Percentiles rank a stretch among this genome's conserved stretches.
Evolutionary conservation across 768 basidiomycete species (phyloP).

Genomic region (Mrakia blollopis): DNA sequence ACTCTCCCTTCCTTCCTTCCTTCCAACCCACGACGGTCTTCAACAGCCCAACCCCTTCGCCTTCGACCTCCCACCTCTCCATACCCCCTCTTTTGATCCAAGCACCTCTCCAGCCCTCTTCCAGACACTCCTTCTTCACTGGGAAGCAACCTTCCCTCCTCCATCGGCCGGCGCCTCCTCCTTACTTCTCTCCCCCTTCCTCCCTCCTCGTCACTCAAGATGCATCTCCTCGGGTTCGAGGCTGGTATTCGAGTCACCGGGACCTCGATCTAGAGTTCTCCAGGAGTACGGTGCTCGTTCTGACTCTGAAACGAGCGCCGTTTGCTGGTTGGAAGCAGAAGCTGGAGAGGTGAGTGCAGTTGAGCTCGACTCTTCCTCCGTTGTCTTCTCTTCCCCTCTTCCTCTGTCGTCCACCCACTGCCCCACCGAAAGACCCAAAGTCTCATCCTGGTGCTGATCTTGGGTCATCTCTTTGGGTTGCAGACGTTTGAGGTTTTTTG

Average conservation of each 20-base stretch:
- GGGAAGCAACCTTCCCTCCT: too few species aligned
- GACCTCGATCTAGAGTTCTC: background rate
- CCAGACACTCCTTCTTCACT: background rate
- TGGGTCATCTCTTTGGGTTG: background rate
- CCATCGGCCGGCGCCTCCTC: too few species aligned
- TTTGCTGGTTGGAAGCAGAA: conserved; percentile 1
- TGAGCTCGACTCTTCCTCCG: background rate
- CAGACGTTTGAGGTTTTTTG: background rate
- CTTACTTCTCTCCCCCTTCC: background rate
- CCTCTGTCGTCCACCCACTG: background rate
- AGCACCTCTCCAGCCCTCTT: background rate
- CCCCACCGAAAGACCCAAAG: background rate
- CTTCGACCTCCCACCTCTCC: background rate
- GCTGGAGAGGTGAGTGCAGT: background rate
- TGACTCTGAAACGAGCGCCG: background rate
- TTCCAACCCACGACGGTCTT: background rate
- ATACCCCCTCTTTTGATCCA: background rate
- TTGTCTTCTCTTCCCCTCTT: background rate
- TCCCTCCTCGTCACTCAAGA: background rate
- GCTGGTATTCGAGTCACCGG: background rate
- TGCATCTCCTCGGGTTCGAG: background rate
- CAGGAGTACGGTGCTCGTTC: background rate
- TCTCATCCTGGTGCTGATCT: too few species aligned
- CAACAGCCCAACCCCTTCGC: background rate
- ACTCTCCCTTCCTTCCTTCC: background rate